Evolutionary conservation across 2,329 filamentous ascomycete species (phyloP).

Genomic region (Epichloe gansuensis): DNA sequence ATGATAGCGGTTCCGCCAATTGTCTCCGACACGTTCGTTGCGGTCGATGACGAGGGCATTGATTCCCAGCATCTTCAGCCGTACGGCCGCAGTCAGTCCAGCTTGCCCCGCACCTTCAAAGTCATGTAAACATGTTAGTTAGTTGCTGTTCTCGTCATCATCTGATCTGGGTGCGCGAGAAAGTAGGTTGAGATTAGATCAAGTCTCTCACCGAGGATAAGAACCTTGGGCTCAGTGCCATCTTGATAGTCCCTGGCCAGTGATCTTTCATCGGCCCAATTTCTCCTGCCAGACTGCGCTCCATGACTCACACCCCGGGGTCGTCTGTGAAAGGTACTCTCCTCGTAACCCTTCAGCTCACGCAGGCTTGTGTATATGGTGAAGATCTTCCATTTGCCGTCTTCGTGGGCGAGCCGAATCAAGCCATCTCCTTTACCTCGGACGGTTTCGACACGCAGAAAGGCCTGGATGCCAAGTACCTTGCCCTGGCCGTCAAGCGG

Average conservation of each 20-base stretch:
- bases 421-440: constrained; percentile 44
- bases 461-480: constrained; percentile 42
- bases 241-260: constrained; percentile 34
- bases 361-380: constrained; percentile 48
- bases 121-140: neutral
- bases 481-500: constrained; percentile 37
- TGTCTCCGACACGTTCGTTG: constrained; percentile 46
- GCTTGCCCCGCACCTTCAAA: constrained; percentile 43
- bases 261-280: constrained; percentile 44
- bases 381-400: constrained; percentile 44
- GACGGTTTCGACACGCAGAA: constrained; percentile 38
- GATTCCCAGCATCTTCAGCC: constrained; percentile 46
- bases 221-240: constrained; percentile 38
- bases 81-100: constrained; percentile 43
- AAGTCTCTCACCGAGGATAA: constrained; percentile 43
- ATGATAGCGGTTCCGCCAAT: constrained; percentile 50
- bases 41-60: constrained; percentile 44
- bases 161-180: neutral
- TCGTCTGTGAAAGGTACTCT: constrained; percentile 32
- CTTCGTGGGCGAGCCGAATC: constrained; percentile 33
- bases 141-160: neutral
- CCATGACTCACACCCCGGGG: constrained; percentile 45
- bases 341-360: constrained; percentile 40
- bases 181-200: neutral
- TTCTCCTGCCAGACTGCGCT: constrained; percentile 35